Evolutionary conservation across 2,329 filamentous ascomycete species (phyloP).

Genomic region (Pseudocercospora musae): DNA sequence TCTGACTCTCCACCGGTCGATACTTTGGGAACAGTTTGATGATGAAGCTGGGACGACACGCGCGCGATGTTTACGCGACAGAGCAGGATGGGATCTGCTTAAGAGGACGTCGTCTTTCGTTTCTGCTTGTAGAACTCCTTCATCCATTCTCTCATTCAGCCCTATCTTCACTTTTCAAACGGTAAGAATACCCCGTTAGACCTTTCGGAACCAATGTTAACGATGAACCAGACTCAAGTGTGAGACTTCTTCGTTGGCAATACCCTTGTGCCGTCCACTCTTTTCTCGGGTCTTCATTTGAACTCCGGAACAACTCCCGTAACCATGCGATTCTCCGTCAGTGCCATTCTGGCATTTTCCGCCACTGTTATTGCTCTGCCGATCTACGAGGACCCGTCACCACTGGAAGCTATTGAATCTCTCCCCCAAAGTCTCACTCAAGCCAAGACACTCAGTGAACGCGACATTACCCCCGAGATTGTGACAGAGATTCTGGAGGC

Average conservation of each 20-base stretch:
- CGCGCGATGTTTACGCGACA: neutral
- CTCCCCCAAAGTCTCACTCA: neutral
- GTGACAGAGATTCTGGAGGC: neutral
- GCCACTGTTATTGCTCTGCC: neutral
- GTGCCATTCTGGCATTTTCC: neutral
- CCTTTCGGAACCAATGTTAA: neutral
- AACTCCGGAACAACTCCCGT: neutral
- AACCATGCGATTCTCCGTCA: neutral
- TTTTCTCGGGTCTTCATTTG: neutral
- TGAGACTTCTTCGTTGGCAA: neutral
- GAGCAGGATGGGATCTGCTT: neutral
- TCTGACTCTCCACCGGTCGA: conserved; percentile 1
- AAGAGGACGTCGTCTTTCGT: neutral
- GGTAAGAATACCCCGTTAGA: neutral
- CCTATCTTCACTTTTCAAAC: neutral
- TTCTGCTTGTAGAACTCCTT: neutral
- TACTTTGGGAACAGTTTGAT: neutral
- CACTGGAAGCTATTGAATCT: neutral
- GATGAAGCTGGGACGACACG: neutral
- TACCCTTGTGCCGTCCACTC: neutral
- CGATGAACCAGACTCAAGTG: neutral
- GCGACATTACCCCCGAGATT: neutral
- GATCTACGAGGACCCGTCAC: neutral
- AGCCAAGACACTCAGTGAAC: neutral
- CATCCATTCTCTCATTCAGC: neutral